Base-by-base conservation (phyloP, 2,329 filamentous ascomycete species). In the Monilinia fructigena region DNA sequence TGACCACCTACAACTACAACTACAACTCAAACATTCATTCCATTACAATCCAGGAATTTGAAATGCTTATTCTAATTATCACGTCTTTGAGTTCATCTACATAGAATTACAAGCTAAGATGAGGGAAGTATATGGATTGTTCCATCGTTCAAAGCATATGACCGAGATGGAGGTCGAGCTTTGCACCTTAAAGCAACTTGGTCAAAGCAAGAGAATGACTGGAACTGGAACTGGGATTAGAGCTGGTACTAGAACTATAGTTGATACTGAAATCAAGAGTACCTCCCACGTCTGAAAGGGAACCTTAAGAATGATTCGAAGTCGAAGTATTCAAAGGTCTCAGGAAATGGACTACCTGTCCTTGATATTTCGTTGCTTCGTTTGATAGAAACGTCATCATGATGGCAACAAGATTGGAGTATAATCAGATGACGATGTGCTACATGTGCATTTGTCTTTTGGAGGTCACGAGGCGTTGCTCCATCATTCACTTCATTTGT, bases 81-180 rank as follows among this genome's bases (percentile, higher is more conserved):
- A 59, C 35, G 26, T 59, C 26, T 48, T 48, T 16, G 14, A 5
- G 4, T 59, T 35, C n/a, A 59, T 59, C 14, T 23, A 47, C 6
- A 31, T 14, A n/a, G 26, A 8, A 35, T 35, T 47, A 7, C 55
- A 35, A 31, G 26, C 6, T 8, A 59, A 16, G 18, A 35, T 59
- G 3, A 47, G 28, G 31, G 5, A 20, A 31, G 18, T n/a, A 4
- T 31, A 11, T 47, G 42, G 10, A 23, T 47, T 35, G 2, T 35
- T 59, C 6, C 56, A 48, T 59, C 42, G 40, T 47, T 59, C 42
- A 35, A 59, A 59, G 56, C 26, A 59, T 59, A 59, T 28, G 8
- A 23, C 26, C 12, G 20, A 48, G 3, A 47, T 47, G 26, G 42
- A 59, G 7, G 42, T 59, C 8, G 56, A 59, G 18, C 56, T 59